Evolutionary conservation across 169 alveolate genomes (phyloP).

Genomic region (Plasmodium gonderi): DNA sequence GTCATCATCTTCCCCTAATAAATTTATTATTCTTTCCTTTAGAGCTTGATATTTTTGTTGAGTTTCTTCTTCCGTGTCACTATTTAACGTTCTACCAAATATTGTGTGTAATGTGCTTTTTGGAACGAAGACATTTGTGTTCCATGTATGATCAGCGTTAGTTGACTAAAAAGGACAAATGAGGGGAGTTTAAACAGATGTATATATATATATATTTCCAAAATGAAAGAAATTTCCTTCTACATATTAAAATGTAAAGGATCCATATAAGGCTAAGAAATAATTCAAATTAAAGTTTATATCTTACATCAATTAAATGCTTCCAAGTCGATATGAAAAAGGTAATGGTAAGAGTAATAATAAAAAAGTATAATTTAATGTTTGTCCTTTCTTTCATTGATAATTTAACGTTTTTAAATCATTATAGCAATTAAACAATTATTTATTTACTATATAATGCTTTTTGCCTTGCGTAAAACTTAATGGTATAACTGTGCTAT

Average conservation of each 20-base stretch:
- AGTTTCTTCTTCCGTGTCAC: neutral
- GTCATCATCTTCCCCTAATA: constrained; percentile 6
- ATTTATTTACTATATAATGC: neutral
- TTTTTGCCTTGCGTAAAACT: neutral
- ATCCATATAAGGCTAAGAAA: neutral
- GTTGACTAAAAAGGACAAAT: neutral
- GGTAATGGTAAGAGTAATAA: neutral
- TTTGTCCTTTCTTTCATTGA: neutral
- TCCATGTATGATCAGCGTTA: neutral
- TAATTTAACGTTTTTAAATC: neutral
- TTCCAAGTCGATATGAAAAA: constrained; percentile 10
- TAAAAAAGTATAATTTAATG: neutral
- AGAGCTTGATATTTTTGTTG: neutral
- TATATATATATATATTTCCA: neutral
- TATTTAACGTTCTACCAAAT: neutral
- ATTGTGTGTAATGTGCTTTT: neutral
- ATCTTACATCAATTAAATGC: neutral
- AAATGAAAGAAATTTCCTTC: neutral
- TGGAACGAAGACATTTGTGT: neutral
- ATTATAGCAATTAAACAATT: neutral
- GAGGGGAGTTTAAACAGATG: neutral
- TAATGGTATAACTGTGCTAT: neutral
- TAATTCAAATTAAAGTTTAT: neutral
- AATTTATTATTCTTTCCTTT: constrained; percentile 18
- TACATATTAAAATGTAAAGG: neutral